These are phyloP conservation scores for Phytophthora melonis DNA, from an alignment of 352 stramenopile species.

Conservation along the genomic window DNA sequence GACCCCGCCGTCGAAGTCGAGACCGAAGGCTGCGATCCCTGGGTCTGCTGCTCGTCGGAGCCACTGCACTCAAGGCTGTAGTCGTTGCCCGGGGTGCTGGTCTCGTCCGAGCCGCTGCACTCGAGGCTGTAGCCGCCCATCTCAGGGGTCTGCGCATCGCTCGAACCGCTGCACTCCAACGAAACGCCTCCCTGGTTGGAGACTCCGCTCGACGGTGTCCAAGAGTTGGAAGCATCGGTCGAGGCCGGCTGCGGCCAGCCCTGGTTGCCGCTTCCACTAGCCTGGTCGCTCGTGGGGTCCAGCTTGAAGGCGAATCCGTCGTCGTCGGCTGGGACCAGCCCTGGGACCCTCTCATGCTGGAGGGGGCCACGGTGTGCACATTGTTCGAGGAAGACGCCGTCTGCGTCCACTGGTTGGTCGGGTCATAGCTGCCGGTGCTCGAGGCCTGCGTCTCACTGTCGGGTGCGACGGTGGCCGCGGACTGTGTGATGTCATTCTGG, in stretches of 20 bases:
- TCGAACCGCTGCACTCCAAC: conserved; percentile 27
- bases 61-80: conserved; percentile 7
- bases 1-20: conserved; percentile 10
- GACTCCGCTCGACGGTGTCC: not conserved
- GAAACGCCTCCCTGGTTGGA: conserved; percentile 4
- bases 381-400: conserved; percentile 25
- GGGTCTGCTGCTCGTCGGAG: not conserved
- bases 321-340: conserved; percentile 10
- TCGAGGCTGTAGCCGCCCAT: conserved; percentile 18
- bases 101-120: conserved; percentile 22
- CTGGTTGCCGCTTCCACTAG: conserved; percentile 4
- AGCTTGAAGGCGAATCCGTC: not conserved
- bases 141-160: not conserved
- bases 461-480: conserved; percentile 18
- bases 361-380: conserved; percentile 17
- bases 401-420: conserved; percentile 25
- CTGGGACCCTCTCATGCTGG: conserved; percentile 14
- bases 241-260: conserved; percentile 8
- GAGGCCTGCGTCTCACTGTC: conserved; percentile 8
- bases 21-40: conserved; percentile 9
- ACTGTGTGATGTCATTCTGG: conserved; percentile 26
- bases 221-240: conserved; percentile 6
- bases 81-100: not conserved
- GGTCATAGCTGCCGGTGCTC: conserved; percentile 11
- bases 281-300: not conserved